Base-by-base conservation (phyloP, 2,329 filamentous ascomycete species). In the Phialophora macrospora region DNA sequence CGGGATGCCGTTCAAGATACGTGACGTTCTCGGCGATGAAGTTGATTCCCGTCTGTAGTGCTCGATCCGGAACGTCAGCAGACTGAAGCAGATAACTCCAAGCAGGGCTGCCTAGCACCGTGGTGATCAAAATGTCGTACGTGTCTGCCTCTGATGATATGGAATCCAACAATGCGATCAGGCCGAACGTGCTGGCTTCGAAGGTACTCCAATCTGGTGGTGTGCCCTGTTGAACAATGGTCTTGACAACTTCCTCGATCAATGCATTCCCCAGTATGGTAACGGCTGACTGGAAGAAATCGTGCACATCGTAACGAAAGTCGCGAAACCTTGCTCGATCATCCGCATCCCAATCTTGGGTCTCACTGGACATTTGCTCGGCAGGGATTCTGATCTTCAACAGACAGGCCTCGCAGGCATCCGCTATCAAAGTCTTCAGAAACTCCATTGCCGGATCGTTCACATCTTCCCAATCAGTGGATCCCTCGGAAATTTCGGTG, bases 251-350 rank as follows among this genome's bases (percentile, higher is more conserved):
- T 4, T 80, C 75, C 44, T 77, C 74, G 24, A 81, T 74, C 34
- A 82, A 66, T 4, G 77, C 77, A 26, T 78, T 74, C 0, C 80
- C 80, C 11, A 82, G 67, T 26, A 81, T 75, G 0, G 78, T 76
- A 68, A 80, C 81, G 1, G 77, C 75, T 6, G 79, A 77, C 14
- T 80, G 74, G 11, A 81, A 73, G 59, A 80, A 81, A 66, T 82
- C 80, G 56, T 77, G 77, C n/a, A 77, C 79, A 52, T 81, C 79
- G 30, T 77, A 77, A 20, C 80, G 78, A 63, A 81, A 81, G 20
- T 75, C 73, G 55, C 74, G 74, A 62, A 81, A 82, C 62, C 79
- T 77, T 61, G 73, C 74, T 32, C 78, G 72, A 30, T 82, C 79
- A 57, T 81, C 79, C 34, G 77, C 75, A 54, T 75, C 74, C 80